A percentile compares a stretch with the other conserved stretches of the same genome.
These are phyloP conservation scores for Priceomyces melissophilus DNA, from an alignment of 805 yeast genomes.

Conservation along the genomic window DNA sequence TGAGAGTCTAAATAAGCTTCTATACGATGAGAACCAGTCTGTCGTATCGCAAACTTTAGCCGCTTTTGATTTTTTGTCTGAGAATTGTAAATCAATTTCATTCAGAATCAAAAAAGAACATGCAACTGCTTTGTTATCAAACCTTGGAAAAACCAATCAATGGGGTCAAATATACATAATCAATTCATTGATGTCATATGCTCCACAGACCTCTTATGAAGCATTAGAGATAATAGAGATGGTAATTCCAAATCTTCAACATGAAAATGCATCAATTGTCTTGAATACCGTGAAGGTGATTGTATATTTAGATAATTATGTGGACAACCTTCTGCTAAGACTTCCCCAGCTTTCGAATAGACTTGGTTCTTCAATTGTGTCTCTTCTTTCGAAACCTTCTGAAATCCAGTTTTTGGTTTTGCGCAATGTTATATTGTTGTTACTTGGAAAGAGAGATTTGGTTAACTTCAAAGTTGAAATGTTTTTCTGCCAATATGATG, in stretches of 20 bases:
- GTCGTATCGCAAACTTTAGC: conserved; percentile 74
- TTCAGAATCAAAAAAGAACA: conserved; percentile 50
- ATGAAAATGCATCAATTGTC: conserved; percentile 77
- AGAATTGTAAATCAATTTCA: conserved; percentile 45
- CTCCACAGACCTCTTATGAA: conserved; percentile 67
- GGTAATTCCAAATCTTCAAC: conserved; percentile 69
- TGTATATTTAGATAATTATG: conserved; percentile 70
- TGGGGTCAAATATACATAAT: conserved; percentile 75
- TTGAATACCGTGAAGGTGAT: conserved; percentile 72
- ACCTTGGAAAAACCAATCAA: conserved; percentile 43
- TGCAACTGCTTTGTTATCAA: conserved; percentile 33
- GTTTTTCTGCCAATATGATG: conserved; percentile 80
- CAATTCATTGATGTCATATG: conserved; percentile 60
- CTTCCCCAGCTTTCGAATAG: conserved; percentile 54
- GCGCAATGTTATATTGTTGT: conserved; percentile 72
- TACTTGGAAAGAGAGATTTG: conserved; percentile 62
- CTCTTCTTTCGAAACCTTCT: conserved; percentile 69
- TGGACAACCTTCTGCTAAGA: conserved; percentile 51
- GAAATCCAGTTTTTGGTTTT: conserved; percentile 82
- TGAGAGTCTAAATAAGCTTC: conserved; percentile 45
- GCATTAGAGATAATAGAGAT: conserved; percentile 64
- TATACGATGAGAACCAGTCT: conserved; percentile 54
- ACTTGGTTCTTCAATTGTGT: conserved; percentile 64
- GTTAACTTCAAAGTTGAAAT: conserved; percentile 65
- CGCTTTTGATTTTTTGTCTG: conserved; percentile 62